Percentiles rank a stretch among this genome's conserved stretches.
Evolutionary conservation across 2,329 filamentous ascomycete species (phyloP).

Genomic region (Fusarium chaquense): DNA sequence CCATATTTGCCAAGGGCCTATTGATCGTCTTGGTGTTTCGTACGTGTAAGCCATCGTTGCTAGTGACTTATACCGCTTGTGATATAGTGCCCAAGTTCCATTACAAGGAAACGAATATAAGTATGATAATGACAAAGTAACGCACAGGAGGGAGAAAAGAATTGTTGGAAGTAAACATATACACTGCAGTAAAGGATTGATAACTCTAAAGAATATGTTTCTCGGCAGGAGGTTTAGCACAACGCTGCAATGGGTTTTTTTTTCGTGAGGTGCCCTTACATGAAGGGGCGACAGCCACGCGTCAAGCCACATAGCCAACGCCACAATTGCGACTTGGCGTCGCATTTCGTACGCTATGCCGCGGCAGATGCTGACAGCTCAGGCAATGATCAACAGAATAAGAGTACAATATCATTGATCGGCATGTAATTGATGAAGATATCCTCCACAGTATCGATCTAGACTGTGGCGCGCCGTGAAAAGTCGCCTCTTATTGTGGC

Average conservation of each 20-base stretch:
- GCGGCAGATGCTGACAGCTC: not conserved
- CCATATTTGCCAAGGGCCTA: constrained; percentile 13
- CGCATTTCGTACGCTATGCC: not conserved
- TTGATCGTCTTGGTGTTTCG: constrained; percentile 6
- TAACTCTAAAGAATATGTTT: not conserved
- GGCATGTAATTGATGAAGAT: constrained; percentile 7
- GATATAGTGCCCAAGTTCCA: constrained; percentile 8
- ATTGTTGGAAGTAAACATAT: not conserved
- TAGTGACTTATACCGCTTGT: constrained; percentile 11
- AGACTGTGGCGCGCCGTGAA: constrained; percentile 29
- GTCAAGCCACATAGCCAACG: constrained; percentile 32
- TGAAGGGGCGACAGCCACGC: constrained; percentile 36
- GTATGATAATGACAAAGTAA: not conserved
- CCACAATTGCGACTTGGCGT: constrained; percentile 14
- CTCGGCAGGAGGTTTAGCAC: constrained; percentile 1
- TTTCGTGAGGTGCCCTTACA: not conserved
- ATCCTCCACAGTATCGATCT: constrained; percentile 16
- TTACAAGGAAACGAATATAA: not conserved
- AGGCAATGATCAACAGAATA: constrained; percentile 38
- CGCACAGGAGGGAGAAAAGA: not conserved
- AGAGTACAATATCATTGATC: constrained; percentile 13
- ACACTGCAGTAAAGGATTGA: not conserved
- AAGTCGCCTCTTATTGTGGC: constrained; percentile 37
- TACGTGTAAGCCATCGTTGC: constrained; percentile 11
- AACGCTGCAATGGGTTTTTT: not conserved